These are phyloP conservation scores for Ophiocordyceps camponoti-leonardi DNA, from an alignment of 2,329 filamentous ascomycete species.

Conservation along the genomic window DNA sequence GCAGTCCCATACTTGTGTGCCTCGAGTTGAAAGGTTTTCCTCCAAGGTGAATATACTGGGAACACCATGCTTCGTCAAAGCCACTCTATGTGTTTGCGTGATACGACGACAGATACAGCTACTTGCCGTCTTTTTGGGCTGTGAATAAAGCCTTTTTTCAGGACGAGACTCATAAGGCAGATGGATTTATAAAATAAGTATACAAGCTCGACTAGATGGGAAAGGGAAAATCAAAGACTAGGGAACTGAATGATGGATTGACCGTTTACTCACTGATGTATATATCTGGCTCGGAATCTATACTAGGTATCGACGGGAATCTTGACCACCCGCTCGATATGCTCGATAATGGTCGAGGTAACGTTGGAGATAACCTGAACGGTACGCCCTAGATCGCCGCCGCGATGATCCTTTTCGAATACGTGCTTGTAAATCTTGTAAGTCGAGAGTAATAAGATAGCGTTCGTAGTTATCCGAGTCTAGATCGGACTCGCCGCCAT, in stretches of 20 bases:
- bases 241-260: too few relatives aligned
- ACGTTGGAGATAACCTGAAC: constrained; percentile 88
- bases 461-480: constrained; percentile 41
- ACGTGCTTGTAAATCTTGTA: constrained; percentile 87
- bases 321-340: constrained; percentile 73
- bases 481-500: constrained; percentile 46
- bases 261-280: constrained; percentile 67
- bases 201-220: constrained; percentile 18
- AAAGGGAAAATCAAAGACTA: constrained; percentile 2
- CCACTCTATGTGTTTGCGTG: too few relatives aligned
- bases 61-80: too few relatives aligned
- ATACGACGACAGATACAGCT: too few relatives aligned
- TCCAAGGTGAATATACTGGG: too few relatives aligned
- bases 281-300: constrained; percentile 67
- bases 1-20: too few relatives aligned
- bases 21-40: too few relatives aligned
- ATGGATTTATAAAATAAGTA: too few relatives aligned
- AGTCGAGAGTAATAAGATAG: constrained; percentile 66
- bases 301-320: constrained; percentile 81
- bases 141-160: too few relatives aligned
- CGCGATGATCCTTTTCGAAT: constrained; percentile 49
- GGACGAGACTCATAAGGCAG: too few relatives aligned
- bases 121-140: too few relatives aligned
- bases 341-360: constrained; percentile 81
- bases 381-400: constrained; percentile 74